phyloP scores from a whole-genome alignment of 192 early-diverging fungal genomes.

The Gigaspora rosea region DNA sequence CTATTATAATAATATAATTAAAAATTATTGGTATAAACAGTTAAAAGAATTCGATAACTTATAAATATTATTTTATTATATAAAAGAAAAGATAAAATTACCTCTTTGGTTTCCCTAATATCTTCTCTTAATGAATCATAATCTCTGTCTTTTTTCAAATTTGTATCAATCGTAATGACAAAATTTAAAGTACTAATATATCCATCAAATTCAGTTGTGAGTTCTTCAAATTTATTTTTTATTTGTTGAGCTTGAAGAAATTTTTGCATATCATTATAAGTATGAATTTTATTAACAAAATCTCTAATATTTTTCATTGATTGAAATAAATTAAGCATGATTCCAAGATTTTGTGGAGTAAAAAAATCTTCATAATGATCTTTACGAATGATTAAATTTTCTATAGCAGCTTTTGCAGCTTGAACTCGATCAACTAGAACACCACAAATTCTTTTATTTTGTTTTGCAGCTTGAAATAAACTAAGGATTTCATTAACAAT shows the following conservation, averaged over 20 bases:
- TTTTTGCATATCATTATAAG: not conserved
- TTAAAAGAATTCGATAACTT: too few species aligned
- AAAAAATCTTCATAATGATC: not conserved
- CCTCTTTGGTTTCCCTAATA: not conserved
- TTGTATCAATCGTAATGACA: not conserved
- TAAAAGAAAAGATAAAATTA: too few species aligned
- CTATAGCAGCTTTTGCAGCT: not conserved
- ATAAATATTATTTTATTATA: too few species aligned
- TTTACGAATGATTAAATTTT: not conserved
- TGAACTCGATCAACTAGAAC: not conserved
- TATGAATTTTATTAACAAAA: not conserved
- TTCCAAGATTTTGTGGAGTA: not conserved
- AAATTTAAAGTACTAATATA: slow-evolving; percentile 25
- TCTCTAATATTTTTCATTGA: not conserved
- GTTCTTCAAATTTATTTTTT: slow-evolving; percentile 15
- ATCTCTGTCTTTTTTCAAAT: not conserved
- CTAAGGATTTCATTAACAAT: too few species aligned
- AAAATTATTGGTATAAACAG: too few species aligned
- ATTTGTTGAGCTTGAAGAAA: not conserved
- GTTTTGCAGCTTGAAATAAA: not conserved
- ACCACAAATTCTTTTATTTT: not conserved
- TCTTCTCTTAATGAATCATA: not conserved
- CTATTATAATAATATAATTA: too few species aligned
- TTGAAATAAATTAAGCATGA: not conserved
- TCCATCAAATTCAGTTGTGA: slow-evolving; percentile 27